Percentiles rank a stretch among this genome's conserved stretches.
Conservation (phyloP, 2,329 filamentous ascomycete species). For the Fusarium sp. region DNA sequence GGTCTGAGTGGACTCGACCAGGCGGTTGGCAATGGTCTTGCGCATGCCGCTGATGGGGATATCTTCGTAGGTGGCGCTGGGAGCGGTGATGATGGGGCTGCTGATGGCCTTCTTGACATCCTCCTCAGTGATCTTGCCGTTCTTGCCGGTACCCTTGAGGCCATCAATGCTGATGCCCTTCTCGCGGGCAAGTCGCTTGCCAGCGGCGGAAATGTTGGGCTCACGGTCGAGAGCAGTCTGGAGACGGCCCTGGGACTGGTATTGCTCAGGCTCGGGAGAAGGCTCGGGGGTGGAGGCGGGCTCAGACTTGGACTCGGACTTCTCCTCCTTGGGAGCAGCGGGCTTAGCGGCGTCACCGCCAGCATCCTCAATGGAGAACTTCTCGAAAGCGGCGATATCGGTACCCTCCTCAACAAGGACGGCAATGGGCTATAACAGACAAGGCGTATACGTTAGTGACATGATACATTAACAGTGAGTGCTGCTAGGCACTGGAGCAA, state of each 20-base stretch:
- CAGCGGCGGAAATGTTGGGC: constrained; percentile 79
- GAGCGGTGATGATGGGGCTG: constrained; percentile 66
- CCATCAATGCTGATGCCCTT: constrained; percentile 82
- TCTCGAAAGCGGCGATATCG: constrained; percentile 90
- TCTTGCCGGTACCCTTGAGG: constrained; percentile 89
- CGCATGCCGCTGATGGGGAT: constrained; percentile 91
- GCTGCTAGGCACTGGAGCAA: constrained; percentile 22
- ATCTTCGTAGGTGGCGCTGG: constrained; percentile 83
- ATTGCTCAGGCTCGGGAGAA: constrained; percentile 75
- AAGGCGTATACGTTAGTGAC: constrained; percentile 31
- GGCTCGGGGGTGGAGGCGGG: constrained; percentile 64
- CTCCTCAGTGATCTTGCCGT: constrained; percentile 89
- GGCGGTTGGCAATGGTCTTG: constrained; percentile 95
- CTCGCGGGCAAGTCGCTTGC: constrained; percentile 87
- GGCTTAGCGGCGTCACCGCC: constrained; percentile 80
- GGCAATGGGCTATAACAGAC: constrained; percentile 83
- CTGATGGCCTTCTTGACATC: constrained; percentile 91
- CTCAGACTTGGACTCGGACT: constrained; percentile 72
- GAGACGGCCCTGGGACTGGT: constrained; percentile 81
- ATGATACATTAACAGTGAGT: constrained; percentile 10
- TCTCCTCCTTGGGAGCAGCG: constrained; percentile 76
- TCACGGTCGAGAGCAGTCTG: constrained; percentile 88
- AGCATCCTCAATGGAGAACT: constrained; percentile 90
- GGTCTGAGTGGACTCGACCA: constrained; percentile 88
- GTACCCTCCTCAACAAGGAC: constrained; percentile 92